A percentile compares a stretch with the other conserved stretches of the same genome.
Evolutionary conservation across 352 stramenopile species (phyloP).

Genomic region (Phytophthora pluvialis): DNA sequence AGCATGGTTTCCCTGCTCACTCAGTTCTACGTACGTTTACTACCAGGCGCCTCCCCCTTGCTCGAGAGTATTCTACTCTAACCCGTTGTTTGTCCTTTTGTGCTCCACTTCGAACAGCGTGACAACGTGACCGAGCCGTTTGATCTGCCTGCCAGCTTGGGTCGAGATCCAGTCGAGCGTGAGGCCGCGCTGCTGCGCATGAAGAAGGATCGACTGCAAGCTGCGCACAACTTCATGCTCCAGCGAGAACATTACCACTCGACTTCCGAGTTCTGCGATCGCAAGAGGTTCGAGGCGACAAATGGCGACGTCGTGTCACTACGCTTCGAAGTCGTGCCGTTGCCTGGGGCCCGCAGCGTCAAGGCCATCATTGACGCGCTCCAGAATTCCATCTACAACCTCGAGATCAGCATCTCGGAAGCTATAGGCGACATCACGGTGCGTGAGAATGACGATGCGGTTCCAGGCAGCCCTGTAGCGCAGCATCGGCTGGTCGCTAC

Average conservation of each 20-base stretch:
- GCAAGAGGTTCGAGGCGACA: constrained; percentile 42
- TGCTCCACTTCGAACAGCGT: constrained; percentile 1
- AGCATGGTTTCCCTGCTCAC: constrained; percentile 27
- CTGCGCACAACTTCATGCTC: constrained; percentile 26
- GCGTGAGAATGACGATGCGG: constrained; percentile 51
- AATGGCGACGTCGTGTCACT: constrained; percentile 36
- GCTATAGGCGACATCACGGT: constrained; percentile 47
- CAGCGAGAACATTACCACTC: constrained; percentile 23
- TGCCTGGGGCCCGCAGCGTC: constrained; percentile 28
- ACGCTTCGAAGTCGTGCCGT: constrained; percentile 48
- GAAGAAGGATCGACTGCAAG: constrained; percentile 29
- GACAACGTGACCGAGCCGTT: constrained; percentile 21
- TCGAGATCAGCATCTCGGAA: constrained; percentile 55
- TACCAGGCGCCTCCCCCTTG: not conserved
- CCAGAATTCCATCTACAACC: constrained; percentile 46
- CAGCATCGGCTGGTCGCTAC: constrained; percentile 44
- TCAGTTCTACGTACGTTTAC: constrained; percentile 29
- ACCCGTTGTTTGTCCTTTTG: not conserved
- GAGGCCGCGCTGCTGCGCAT: constrained; percentile 20
- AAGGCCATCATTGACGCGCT: constrained; percentile 44
- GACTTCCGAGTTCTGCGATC: constrained; percentile 34
- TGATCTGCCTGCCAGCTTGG: constrained; percentile 16
- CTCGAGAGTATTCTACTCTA: not conserved
- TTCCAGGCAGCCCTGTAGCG: constrained; percentile 27
- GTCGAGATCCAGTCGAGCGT: constrained; percentile 16